These are phyloP conservation scores for Acacia pycnantha DNA, from an alignment of 331 rosid species.

Conservation along the genomic window DNA sequence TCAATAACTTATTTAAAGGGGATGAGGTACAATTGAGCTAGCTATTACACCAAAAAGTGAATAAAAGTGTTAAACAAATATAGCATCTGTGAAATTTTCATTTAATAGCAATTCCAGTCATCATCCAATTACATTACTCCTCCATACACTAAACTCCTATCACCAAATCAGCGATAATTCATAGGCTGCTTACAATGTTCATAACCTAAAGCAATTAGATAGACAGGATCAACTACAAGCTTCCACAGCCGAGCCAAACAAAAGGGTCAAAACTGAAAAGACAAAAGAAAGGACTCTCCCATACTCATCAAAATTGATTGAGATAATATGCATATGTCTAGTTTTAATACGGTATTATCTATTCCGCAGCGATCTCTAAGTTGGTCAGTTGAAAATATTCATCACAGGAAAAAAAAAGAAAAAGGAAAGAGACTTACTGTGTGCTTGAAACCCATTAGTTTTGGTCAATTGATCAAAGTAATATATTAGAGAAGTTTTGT, in stretches of 20 bases:
- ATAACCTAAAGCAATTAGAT: background rate
- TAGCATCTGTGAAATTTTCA: background rate
- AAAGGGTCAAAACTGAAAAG: background rate
- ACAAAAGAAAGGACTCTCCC: background rate
- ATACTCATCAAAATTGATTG: background rate
- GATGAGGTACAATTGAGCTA: background rate
- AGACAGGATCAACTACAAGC: background rate
- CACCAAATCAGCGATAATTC: background rate
- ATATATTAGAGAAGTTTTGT: background rate
- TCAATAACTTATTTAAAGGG: slow-evolving; percentile 21
- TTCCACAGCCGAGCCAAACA: background rate
- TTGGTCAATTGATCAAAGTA: background rate
- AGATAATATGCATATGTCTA: background rate
- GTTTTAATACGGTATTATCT: background rate
- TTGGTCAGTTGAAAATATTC: background rate
- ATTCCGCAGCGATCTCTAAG: background rate
- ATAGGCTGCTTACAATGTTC: background rate
- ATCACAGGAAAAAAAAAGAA: background rate
- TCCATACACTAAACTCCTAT: background rate
- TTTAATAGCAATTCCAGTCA: background rate
- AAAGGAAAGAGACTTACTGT: background rate
- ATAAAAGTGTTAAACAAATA: background rate
- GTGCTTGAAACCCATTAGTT: background rate
- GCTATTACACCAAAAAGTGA: background rate
- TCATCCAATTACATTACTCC: background rate